Evolutionary conservation across 352 stramenopile genomes (phyloP), one percentile per base, ranked within the genome.

Genomic region (Phytopythium aichiense): DNA sequence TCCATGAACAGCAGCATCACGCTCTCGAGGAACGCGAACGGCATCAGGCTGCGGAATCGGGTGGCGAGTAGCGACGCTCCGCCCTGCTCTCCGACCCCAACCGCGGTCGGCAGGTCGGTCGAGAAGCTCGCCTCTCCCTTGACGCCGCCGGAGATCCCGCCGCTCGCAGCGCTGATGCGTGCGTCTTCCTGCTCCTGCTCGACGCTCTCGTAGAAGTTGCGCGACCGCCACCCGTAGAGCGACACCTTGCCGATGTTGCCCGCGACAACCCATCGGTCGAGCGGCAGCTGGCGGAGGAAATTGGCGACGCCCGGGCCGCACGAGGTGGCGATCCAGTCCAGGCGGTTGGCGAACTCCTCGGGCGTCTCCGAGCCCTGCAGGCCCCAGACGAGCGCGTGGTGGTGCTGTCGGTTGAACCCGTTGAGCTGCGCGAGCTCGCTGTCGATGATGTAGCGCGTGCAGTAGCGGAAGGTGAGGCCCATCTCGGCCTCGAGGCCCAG

Each of bases 361-460:
- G 68, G 50, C 2, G 63, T 83, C 56, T 82, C 71, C 0, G 76
- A 76, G 25, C 70, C 58, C 62, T 88, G 79, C 5, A 86, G 51
- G 15, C 72, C 79, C 70, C 72, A 86, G 5, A 88, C 66, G 25
- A 86, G 58, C n/a, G 69, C 61, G 48, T 84, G 72, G 45, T 86
- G 79, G 49, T 83, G 69, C 45, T 59, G 46, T n/a, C 22, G 58
- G 48, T 73, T 83, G 40, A 88, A 85, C 11, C 67, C 62, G 7
- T 57, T 56, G 16, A 80, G 69, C 49, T 71, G 67, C 15, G 65
- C 37, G 15, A 88, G 58, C 38, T 84, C 76, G 11, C 66, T 68
- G 50, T 88, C 76, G 37, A 88, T 84, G 38, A 88, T 72, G 59
- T 74, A 69, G n/a, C 64, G 62, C 25, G 78, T 88, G 53, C 78